Percentiles rank a stretch among this genome's conserved stretches.
Conservation (phyloP, 345 rosid genomes). For the Rhizophora apiculata region DNA sequence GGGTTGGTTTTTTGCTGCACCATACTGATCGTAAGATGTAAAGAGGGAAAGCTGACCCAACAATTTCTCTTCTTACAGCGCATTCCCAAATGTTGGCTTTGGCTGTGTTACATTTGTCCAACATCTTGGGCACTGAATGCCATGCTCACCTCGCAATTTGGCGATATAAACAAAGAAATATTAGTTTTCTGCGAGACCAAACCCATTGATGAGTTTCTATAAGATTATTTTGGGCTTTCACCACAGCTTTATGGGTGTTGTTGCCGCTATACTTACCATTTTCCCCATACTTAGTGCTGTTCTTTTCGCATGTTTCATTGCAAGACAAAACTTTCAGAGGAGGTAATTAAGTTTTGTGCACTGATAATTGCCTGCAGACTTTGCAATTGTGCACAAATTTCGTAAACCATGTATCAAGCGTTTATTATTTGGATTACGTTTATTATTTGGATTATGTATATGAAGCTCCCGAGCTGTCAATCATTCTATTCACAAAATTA, state of each 20-base stretch:
- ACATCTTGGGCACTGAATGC: constrained; percentile 70
- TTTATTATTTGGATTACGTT: too few relatives aligned
- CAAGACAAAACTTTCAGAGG: constrained; percentile 53
- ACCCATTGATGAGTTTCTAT: constrained; percentile 41
- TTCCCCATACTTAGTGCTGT: constrained; percentile 54
- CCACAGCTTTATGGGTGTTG: constrained; percentile 31
- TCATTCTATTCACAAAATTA: too few relatives aligned
- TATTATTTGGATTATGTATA: too few relatives aligned
- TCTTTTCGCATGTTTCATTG: constrained; percentile 52
- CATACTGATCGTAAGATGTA: neutral
- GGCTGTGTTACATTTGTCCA: constrained; percentile 61
- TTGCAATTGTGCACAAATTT: neutral
- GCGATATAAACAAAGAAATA: constrained; percentile 48
- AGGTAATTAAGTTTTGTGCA: constrained; percentile 35
- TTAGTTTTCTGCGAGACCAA: constrained; percentile 44
- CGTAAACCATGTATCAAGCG: too few relatives aligned
- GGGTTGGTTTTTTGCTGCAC: neutral
- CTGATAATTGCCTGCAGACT: neutral
- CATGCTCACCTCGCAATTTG: constrained; percentile 68
- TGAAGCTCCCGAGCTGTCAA: too few relatives aligned
- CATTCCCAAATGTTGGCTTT: constrained; percentile 85
- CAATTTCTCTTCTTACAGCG: constrained; percentile 38
- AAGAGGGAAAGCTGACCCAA: neutral
- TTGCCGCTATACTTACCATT: constrained; percentile 36
- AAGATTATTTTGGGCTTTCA: constrained; percentile 58